Conservation (phyloP, 495 filamentous ascomycete species). For the Penicillium alfredii region DNA sequence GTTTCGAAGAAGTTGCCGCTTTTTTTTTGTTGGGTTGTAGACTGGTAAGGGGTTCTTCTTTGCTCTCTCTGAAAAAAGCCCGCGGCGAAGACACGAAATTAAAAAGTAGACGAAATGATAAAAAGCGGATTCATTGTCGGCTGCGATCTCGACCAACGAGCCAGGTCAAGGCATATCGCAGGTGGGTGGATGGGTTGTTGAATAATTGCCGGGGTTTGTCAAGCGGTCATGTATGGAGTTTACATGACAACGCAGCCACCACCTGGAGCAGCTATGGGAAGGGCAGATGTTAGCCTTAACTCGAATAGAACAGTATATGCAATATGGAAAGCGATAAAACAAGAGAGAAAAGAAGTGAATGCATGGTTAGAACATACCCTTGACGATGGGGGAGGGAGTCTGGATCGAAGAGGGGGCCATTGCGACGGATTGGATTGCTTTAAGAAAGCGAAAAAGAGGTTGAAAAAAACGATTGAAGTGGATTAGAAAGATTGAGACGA, state of each 20-base stretch:
- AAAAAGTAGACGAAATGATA: too few species aligned
- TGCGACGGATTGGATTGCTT: constrained; percentile 22
- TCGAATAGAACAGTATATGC: too few species aligned
- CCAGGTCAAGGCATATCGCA: neutral
- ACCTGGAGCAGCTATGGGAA: constrained; percentile 28
- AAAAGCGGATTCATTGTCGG: too few species aligned
- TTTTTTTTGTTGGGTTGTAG: neutral
- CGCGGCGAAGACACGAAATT: neutral
- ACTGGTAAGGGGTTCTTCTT: too few species aligned
- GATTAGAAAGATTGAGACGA: constrained; percentile 10
- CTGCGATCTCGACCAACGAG: neutral
- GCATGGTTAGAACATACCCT: constrained; percentile 23
- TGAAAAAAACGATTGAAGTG: too few species aligned
- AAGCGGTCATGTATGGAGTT: constrained; percentile 7
- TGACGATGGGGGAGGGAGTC: constrained; percentile 24
- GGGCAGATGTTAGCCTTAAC: constrained; percentile 13
- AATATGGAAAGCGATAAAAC: constrained; percentile 1
- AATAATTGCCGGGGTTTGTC: neutral
- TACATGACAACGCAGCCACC: constrained; percentile 40
- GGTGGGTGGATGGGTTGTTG: neutral
- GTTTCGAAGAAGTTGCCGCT: neutral
- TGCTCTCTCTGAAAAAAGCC: too few species aligned
- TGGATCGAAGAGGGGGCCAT: constrained; percentile 31
- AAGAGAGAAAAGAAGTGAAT: neutral
- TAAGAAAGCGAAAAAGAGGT: constrained; percentile 23